phyloP scores from a whole-genome alignment of 768 basidiomycete genomes.

The Leccinum imitatum region DNA sequence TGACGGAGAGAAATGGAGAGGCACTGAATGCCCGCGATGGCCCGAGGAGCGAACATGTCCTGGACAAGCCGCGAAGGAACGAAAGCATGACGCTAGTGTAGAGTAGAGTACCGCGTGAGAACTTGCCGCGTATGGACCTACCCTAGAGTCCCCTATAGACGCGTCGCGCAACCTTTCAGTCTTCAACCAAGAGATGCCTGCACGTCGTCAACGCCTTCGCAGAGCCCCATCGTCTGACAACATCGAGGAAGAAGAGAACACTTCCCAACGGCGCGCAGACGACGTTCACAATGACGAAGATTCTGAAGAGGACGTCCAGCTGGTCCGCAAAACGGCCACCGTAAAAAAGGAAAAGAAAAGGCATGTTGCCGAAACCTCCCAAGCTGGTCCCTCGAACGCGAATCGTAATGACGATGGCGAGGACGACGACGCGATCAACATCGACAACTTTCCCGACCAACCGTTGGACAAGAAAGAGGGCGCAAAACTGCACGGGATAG shows the following conservation, averaged over 20 bases:
- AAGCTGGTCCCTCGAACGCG: constrained; percentile 27
- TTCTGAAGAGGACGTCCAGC: constrained; percentile 42
- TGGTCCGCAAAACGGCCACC: constrained; percentile 29
- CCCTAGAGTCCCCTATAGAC: constrained; percentile 27
- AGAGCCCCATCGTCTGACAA: constrained; percentile 52
- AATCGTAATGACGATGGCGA: constrained; percentile 34
- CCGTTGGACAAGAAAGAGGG: constrained; percentile 58
- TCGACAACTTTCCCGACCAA: constrained; percentile 62
- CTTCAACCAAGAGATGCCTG: constrained; percentile 34
- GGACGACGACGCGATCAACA: constrained; percentile 56
- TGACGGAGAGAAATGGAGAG: constrained; percentile 56
- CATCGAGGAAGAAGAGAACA: constrained; percentile 56
- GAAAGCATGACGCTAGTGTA: constrained; percentile 25
- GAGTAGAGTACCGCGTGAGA: constrained; percentile 3
- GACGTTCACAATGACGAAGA: constrained; percentile 28
- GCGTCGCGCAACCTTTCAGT: constrained; percentile 19
- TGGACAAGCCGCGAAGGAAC: constrained; percentile 21
- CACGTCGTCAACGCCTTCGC: constrained; percentile 40
- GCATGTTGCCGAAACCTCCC: background rate
- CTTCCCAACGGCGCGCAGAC: constrained; percentile 44
- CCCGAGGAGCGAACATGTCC: constrained; percentile 19
- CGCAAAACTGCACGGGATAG: constrained; percentile 53
- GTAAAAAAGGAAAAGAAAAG: constrained; percentile 33
- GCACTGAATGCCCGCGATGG: constrained; percentile 58
- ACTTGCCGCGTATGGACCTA: constrained; percentile 26